Conservation (phyloP, 2,329 filamentous ascomycete genomes). For the Blastomyces emzantsi region DNA sequence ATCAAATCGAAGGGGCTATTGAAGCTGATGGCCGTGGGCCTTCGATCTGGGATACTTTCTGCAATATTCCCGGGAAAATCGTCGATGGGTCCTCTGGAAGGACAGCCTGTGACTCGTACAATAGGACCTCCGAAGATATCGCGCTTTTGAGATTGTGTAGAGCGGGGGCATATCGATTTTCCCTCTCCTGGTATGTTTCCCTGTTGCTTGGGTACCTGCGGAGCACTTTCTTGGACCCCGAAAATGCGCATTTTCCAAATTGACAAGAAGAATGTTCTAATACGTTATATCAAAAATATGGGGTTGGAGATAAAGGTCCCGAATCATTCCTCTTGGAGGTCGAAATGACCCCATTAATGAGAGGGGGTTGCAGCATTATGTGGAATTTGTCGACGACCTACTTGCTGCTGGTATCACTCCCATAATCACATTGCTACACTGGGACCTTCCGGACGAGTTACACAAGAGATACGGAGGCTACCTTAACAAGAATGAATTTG, state of each 20-base stretch:
- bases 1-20: constrained; percentile 74
- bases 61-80: constrained; percentile 70
- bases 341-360: constrained; percentile 74
- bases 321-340: constrained; percentile 77
- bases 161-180: constrained; percentile 72
- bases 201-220: too few species aligned
- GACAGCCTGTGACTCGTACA: constrained; percentile 79
- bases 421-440: constrained; percentile 77
- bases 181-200: constrained; percentile 55
- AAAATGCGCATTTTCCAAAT: background rate
- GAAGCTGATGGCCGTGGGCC: constrained; percentile 65
- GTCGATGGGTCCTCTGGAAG: constrained; percentile 66
- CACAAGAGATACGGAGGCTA: constrained; percentile 74
- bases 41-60: constrained; percentile 89
- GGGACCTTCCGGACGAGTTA: constrained; percentile 73
- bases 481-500: constrained; percentile 72
- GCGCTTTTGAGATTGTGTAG: constrained; percentile 64
- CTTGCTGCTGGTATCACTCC: constrained; percentile 63
- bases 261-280: background rate
- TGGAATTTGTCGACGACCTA: constrained; percentile 68
- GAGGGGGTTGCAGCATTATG: constrained; percentile 67
- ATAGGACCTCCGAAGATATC: constrained; percentile 68
- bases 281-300: background rate
- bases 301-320: constrained; percentile 39
- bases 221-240: too few species aligned